A percentile compares a stretch with the other conserved stretches of the same genome.
Evolutionary conservation across 352 stramenopile genomes (phyloP).

Genomic region (Phytophthora cajani): DNA sequence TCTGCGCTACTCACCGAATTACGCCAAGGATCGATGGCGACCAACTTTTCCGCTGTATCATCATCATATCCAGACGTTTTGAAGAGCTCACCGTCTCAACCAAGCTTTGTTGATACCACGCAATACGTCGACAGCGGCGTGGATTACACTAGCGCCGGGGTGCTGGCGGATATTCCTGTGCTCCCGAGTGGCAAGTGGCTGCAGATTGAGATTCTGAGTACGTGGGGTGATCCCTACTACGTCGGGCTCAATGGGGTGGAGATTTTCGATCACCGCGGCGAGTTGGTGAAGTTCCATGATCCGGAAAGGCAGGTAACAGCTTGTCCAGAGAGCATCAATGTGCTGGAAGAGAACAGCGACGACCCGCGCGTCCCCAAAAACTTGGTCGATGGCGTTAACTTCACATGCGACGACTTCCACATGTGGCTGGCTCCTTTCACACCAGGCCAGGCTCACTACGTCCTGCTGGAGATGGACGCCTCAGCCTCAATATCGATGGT

Average conservation of each 20-base stretch:
- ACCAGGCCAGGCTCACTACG: conserved; percentile 51
- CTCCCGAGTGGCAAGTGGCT: conserved; percentile 70
- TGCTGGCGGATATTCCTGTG: conserved; percentile 51
- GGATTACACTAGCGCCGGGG: neutral
- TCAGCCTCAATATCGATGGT: conserved; percentile 75
- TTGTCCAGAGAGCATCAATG: conserved; percentile 86
- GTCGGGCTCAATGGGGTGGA: conserved; percentile 92
- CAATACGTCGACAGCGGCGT: neutral
- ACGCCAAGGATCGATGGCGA: conserved; percentile 11
- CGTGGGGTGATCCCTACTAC: conserved; percentile 91
- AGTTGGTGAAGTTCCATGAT: conserved; percentile 58
- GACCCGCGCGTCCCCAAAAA: conserved; percentile 78
- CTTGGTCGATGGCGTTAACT: conserved; percentile 87
- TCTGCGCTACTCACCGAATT: conserved; percentile 31
- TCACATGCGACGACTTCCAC: conserved; percentile 92
- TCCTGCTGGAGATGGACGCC: conserved; percentile 60
- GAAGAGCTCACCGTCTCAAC: neutral
- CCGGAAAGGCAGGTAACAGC: conserved; percentile 62
- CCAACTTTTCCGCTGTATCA: neutral
- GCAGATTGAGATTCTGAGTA: conserved; percentile 82
- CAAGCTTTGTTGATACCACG: neutral
- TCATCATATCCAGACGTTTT: neutral
- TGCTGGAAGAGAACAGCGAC: conserved; percentile 87
- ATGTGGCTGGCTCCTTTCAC: conserved; percentile 91
- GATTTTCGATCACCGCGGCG: conserved; percentile 79